Evolutionary conservation across 768 basidiomycete species (phyloP).

Genomic region (Omphalotus guepiniiformis): DNA sequence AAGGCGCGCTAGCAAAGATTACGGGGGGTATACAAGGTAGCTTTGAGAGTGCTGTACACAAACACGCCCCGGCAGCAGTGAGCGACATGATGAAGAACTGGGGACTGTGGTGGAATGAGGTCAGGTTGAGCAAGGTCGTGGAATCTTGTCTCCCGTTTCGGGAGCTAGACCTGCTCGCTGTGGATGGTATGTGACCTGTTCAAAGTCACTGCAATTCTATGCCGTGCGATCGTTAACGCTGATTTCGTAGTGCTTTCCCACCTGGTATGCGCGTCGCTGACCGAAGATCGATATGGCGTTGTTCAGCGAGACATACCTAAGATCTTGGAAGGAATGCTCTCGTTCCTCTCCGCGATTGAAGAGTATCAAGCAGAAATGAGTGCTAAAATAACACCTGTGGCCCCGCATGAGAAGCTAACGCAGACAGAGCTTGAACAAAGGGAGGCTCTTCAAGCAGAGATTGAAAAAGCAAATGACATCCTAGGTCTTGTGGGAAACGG

Average conservation of each 20-base stretch:
- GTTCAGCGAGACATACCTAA: slow-evolving; percentile 84
- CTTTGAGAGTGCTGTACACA: slow-evolving; percentile 2
- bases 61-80: slow-evolving; percentile 28
- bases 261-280: slow-evolving; percentile 66
- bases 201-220: neutral
- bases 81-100: slow-evolving; percentile 20
- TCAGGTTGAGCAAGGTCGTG: slow-evolving; percentile 47
- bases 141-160: slow-evolving; percentile 55
- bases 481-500: slow-evolving; percentile 55
- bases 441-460: slow-evolving; percentile 42
- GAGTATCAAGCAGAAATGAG: slow-evolving; percentile 54
- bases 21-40: slow-evolving; percentile 10
- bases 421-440: slow-evolving; percentile 31
- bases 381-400: slow-evolving; percentile 32
- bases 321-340: slow-evolving; percentile 71
- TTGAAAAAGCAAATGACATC: slow-evolving; percentile 50
- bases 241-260: slow-evolving; percentile 52
- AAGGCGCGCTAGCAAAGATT: slow-evolving; percentile 4
- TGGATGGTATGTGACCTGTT: slow-evolving; percentile 48
- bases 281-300: slow-evolving; percentile 77
- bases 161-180: slow-evolving; percentile 56
- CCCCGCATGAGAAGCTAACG: slow-evolving; percentile 29
- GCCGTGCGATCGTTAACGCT: slow-evolving; percentile 1
- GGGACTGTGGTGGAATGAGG: slow-evolving; percentile 53
- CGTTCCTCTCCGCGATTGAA: slow-evolving; percentile 64